Percentiles rank a stretch among this genome's conserved stretches.
Evolutionary conservation across 345 rosid species (phyloP).

Genomic region (Ricinus communis): DNA sequence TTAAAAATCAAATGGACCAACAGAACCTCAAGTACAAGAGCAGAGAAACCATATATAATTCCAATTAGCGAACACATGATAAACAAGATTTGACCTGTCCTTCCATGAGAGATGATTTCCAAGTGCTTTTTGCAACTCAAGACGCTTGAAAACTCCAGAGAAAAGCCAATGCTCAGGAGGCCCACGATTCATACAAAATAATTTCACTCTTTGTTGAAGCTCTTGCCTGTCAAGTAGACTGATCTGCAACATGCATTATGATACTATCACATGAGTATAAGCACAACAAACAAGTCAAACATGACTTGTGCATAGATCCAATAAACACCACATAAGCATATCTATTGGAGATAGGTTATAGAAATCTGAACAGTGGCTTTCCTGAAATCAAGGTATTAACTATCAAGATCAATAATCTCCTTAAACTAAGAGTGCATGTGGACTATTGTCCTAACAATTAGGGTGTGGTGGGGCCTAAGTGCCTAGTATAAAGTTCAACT

Average conservation of each 20-base stretch:
- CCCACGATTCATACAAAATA: constrained; percentile 64
- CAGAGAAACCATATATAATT: neutral
- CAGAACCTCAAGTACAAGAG: neutral
- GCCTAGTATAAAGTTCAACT: too few species aligned
- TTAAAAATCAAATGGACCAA: neutral
- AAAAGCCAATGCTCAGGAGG: constrained; percentile 87
- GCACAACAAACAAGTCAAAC: neutral
- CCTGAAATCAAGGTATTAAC: too few species aligned
- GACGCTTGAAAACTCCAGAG: constrained; percentile 75
- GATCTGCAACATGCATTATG: constrained; percentile 46
- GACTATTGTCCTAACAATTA: too few species aligned
- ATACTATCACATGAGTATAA: constrained; percentile 2
- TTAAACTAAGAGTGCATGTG: too few species aligned
- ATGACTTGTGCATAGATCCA: too few species aligned
- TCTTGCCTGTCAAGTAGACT: constrained; percentile 77
- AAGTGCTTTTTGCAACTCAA: constrained; percentile 83
- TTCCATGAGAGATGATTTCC: constrained; percentile 99
- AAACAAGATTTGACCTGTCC: constrained; percentile 57
- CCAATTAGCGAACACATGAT: neutral
- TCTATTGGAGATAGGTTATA: too few species aligned
- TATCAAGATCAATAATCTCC: too few species aligned
- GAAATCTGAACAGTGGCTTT: too few species aligned
- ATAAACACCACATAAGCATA: too few species aligned
- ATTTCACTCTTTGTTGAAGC: constrained; percentile 65
- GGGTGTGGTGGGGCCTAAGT: too few species aligned